phyloP scores from a whole-genome alignment of 1,139 yeast species.

The Sugiyamaella paludigena region DNA sequence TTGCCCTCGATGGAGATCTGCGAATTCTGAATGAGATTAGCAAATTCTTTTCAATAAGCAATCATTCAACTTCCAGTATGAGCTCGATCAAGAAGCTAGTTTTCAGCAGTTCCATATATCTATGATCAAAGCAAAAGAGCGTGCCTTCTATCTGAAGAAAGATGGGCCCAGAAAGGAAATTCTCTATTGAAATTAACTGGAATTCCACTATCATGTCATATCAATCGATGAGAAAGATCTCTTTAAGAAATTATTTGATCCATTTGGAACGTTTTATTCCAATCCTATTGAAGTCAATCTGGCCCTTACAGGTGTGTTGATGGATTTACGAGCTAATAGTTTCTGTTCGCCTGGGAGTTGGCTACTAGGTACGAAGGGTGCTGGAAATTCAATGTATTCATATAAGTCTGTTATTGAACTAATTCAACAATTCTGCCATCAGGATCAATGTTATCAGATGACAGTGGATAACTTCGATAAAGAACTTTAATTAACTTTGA shows the following conservation, averaged over 20 bases:
- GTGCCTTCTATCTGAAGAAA: neutral
- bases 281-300: conserved; percentile 31
- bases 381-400: neutral
- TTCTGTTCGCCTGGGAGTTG: conserved; percentile 27
- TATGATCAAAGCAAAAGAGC: neutral
- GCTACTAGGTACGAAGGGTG: conserved; percentile 17
- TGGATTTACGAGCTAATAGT: conserved; percentile 27
- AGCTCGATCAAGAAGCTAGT: neutral
- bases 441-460: conserved; percentile 17
- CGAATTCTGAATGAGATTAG: neutral
- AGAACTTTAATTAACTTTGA: conserved; percentile 23
- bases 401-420: conserved; percentile 10
- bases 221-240: conserved; percentile 21
- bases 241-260: conserved; percentile 17
- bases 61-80: neutral
- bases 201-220: conserved; percentile 18
- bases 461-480: conserved; percentile 19
- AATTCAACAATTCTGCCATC: conserved; percentile 17
- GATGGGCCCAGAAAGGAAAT: neutral
- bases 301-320: conserved; percentile 27
- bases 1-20: neutral
- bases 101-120: neutral
- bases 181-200: neutral
- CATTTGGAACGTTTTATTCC: conserved; percentile 25
- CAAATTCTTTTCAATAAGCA: neutral